A percentile compares a stretch with the other conserved stretches of the same genome.
These are phyloP conservation scores for Jamesozyma jinghongensis DNA, from an alignment of 805 yeast genomes.

Conservation along the genomic window DNA sequence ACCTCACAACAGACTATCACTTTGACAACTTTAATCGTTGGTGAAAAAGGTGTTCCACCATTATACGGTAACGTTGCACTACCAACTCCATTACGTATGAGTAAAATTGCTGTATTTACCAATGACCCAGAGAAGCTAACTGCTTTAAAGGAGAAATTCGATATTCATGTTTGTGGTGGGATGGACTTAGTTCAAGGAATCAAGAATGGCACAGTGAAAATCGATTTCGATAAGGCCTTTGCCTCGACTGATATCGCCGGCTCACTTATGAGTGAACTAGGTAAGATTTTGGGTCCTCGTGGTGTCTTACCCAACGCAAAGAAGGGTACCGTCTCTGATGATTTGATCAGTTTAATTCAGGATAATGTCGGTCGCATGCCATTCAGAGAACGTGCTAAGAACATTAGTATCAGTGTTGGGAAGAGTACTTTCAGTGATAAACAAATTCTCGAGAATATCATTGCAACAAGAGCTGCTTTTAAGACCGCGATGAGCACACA, in stretches of 20 bases:
- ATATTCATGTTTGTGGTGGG: conserved; percentile 67
- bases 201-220: conserved; percentile 37
- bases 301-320: conserved; percentile 84
- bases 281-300: conserved; percentile 77
- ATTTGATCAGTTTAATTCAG: conserved; percentile 45
- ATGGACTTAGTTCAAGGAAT: conserved; percentile 57
- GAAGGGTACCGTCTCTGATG: conserved; percentile 76
- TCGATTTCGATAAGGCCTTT: conserved; percentile 64
- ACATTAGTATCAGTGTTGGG: conserved; percentile 62
- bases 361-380: conserved; percentile 59
- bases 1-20: conserved; percentile 60
- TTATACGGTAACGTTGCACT: conserved; percentile 61
- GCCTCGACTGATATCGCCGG: conserved; percentile 76
- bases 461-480: conserved; percentile 57
- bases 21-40: conserved; percentile 52
- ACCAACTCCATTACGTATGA: conserved; percentile 62
- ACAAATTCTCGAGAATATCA: conserved; percentile 62
- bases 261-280: conserved; percentile 52
- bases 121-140: conserved; percentile 42
- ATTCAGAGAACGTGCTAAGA: conserved; percentile 59
- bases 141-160: conserved; percentile 43
- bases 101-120: conserved; percentile 62
- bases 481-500: conserved; percentile 44
- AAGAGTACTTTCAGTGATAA: conserved; percentile 68
- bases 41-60: conserved; percentile 71